Percentiles rank a stretch among this genome's conserved stretches.
Evolutionary conservation across 805 yeast species (phyloP).

Genomic region (Ogataea trehalophila): DNA sequence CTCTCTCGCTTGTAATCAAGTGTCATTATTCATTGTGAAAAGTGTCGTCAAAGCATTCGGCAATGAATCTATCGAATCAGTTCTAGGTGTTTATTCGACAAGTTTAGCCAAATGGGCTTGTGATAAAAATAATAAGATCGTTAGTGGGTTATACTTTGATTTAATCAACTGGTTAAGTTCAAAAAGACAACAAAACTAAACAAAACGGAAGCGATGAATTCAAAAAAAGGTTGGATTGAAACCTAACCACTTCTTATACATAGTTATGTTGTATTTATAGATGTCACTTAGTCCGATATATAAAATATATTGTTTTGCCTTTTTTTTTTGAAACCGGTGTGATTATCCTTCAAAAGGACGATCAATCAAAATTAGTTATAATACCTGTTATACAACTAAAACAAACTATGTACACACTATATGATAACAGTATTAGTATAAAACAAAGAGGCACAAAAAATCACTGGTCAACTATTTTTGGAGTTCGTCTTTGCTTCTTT

Average conservation of each 20-base stretch:
- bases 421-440: neutral
- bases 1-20: constrained; percentile 55
- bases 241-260: no score
- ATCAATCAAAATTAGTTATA: no score
- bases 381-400: no score
- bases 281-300: no score
- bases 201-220: neutral
- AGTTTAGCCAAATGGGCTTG: constrained; percentile 60
- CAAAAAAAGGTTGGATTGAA: neutral
- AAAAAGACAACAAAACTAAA: constrained; percentile 30
- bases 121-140: constrained; percentile 40
- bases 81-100: constrained; percentile 52
- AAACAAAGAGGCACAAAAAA: constrained; percentile 1
- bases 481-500: constrained; percentile 33
- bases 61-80: constrained; percentile 32
- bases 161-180: constrained; percentile 73
- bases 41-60: constrained; percentile 38
- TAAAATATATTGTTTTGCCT: no score
- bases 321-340: no score
- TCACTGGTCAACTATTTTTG: constrained; percentile 1
- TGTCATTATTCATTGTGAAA: constrained; percentile 63
- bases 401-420: no score
- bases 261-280: no score
- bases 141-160: constrained; percentile 62
- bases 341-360: no score